phyloP scores from a whole-genome alignment of 345 rosid genomes.

The Eucalyptus guilfoylei region DNA sequence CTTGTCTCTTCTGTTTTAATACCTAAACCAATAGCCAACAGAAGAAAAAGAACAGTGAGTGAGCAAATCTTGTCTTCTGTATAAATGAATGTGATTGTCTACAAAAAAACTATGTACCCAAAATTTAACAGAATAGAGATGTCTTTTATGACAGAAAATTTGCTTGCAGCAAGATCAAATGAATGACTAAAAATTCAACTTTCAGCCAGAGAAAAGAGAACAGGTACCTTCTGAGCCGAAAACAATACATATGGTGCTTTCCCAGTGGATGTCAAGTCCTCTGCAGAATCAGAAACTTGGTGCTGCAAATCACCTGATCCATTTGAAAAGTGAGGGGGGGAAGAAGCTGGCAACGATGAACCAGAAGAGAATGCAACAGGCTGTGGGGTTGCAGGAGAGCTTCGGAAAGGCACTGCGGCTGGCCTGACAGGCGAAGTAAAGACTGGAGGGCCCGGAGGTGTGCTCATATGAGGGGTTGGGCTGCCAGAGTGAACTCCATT shows the following conservation, averaged over 20 bases:
- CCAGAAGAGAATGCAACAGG: slow-evolving; percentile 73
- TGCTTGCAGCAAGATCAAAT: background rate
- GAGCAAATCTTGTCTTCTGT: background rate
- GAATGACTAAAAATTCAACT: background rate
- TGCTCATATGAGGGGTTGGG: slow-evolving; percentile 67
- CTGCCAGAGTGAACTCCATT: slow-evolving; percentile 65
- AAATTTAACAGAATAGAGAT: background rate
- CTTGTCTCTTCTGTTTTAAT: slow-evolving; percentile 78
- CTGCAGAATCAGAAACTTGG: slow-evolving; percentile 40
- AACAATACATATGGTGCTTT: slow-evolving; percentile 60
- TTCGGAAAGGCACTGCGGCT: slow-evolving; percentile 91
- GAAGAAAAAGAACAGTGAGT: background rate
- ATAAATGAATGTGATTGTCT: background rate
- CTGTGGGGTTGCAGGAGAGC: slow-evolving; percentile 88
- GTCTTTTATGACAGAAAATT: background rate
- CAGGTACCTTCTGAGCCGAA: slow-evolving; percentile 70
- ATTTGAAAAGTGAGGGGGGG: slow-evolving; percentile 68
- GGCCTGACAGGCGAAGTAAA: slow-evolving; percentile 84
- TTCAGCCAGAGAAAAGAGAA: background rate
- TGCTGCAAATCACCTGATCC: slow-evolving; percentile 43
- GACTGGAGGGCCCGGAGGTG: slow-evolving; percentile 91
- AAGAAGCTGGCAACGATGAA: slow-evolving; percentile 69
- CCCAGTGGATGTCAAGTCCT: slow-evolving; percentile 24
- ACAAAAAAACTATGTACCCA: background rate
- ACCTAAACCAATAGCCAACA: slow-evolving; percentile 25